Percentiles rank a stretch among this genome's conserved stretches.
Evolutionary conservation across 208 protist genomes (phyloP).

Genomic region (Herpetomonas samuelpessoai): DNA sequence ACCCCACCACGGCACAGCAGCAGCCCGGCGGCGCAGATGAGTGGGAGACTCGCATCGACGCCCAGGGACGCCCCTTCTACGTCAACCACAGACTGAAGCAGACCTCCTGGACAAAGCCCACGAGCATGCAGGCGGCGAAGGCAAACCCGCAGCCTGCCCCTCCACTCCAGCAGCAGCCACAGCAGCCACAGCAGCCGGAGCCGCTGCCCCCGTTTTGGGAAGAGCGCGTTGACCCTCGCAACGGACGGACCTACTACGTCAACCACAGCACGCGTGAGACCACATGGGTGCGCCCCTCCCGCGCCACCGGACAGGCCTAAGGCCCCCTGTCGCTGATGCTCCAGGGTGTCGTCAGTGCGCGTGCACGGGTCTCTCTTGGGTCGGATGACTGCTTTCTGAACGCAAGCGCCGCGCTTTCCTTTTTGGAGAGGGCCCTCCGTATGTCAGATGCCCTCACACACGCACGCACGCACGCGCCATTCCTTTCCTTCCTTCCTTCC

Average conservation of each 20-base stretch:
- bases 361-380: no score
- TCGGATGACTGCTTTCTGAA: no score
- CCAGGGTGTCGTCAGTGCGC: no score
- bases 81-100: constrained; percentile 52
- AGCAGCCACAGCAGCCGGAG: not conserved
- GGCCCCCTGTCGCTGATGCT: no score
- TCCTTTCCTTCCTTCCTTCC: no score
- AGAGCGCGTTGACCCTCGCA: constrained; percentile 39
- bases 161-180: not conserved
- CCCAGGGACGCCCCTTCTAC: constrained; percentile 51
- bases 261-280: constrained; percentile 72
- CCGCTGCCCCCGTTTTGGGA: constrained; percentile 28
- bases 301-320: no score
- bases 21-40: constrained; percentile 7
- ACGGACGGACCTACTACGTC: constrained; percentile 63
- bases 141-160: not conserved
- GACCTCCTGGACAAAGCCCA: constrained; percentile 46
- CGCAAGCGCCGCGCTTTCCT: no score
- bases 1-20: constrained; percentile 1
- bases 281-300: constrained; percentile 43
- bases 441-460: no score
- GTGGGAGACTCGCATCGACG: constrained; percentile 55
- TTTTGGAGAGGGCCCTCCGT: no score
- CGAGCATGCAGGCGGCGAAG: constrained; percentile 4
- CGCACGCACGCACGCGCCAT: no score